A percentile compares a stretch with the other conserved stretches of the same genome.
Conservation (phyloP, 2,329 filamentous ascomycete species). For the Trichoderma oligosporum region DNA sequence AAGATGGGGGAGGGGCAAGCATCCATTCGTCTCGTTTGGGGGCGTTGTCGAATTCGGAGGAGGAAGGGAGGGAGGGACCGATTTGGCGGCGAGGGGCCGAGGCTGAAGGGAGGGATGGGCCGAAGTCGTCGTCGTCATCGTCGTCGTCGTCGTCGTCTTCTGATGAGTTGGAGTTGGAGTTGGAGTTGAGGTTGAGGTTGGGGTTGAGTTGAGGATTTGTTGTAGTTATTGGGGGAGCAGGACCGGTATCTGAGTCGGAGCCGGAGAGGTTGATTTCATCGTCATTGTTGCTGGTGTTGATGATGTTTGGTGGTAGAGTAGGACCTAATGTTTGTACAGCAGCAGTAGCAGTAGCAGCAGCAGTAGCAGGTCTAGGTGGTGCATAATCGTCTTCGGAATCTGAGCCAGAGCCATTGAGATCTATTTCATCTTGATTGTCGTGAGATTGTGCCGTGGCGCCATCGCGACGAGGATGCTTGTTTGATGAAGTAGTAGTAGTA, state of each 20-base stretch:
- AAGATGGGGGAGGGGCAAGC: conserved; percentile 62
- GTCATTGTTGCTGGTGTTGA: conserved; percentile 28
- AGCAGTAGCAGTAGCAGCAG: background rate
- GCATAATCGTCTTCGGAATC: conserved; percentile 42
- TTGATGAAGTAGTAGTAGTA: conserved; percentile 25
- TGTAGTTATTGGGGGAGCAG: conserved; percentile 40
- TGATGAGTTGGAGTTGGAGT: conserved; percentile 41
- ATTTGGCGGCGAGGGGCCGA: conserved; percentile 42
- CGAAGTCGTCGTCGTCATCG: conserved; percentile 47
- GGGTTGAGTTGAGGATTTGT: conserved; percentile 39
- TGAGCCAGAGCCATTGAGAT: conserved; percentile 39
- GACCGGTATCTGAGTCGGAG: conserved; percentile 35
- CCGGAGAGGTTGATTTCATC: conserved; percentile 41
- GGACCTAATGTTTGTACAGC: conserved; percentile 19
- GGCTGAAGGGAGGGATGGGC: conserved; percentile 54
- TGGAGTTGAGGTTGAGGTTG: conserved; percentile 31
- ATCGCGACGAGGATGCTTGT: conserved; percentile 40
- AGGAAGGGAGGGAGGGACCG: conserved; percentile 34
- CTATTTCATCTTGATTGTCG: conserved; percentile 47
- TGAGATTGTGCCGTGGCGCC: conserved; percentile 16
- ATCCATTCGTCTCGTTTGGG: conserved; percentile 81
- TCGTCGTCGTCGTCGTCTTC: conserved; percentile 44
- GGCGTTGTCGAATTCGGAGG: conserved; percentile 40
- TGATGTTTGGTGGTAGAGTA: conserved; percentile 8
- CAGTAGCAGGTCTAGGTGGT: conserved; percentile 25